phyloP scores from a whole-genome alignment of 1,284 basidiomycete species.

The Schizophyllum commune region DNA sequence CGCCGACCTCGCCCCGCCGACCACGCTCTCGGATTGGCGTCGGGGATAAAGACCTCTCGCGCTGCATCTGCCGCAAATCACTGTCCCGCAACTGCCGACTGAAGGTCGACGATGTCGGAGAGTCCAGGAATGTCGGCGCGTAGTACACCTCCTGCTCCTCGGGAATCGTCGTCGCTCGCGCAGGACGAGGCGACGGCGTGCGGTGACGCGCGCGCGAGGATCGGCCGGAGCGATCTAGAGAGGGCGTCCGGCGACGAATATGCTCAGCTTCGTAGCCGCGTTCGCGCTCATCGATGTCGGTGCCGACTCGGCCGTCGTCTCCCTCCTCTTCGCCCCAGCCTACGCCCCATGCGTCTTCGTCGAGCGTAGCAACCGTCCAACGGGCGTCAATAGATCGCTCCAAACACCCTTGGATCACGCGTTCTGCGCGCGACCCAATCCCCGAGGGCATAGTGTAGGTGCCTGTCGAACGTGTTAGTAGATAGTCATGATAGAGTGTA shows the following conservation, averaged over 20 bases:
- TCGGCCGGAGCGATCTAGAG: neutral
- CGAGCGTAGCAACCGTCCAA: constrained; percentile 72
- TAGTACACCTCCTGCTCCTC: neutral
- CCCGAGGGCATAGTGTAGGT: constrained; percentile 48
- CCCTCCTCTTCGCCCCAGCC: constrained; percentile 47
- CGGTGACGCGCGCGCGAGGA: neutral
- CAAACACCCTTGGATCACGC: constrained; percentile 70
- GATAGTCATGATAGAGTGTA: neutral
- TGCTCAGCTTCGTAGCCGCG: neutral
- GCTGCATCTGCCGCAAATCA: no score
- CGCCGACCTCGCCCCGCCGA: neutral
- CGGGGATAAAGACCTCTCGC: neutral
- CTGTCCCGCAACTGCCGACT: neutral
- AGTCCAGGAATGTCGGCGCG: neutral
- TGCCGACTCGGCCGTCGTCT: neutral
- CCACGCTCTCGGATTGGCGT: neutral
- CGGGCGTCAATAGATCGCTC: constrained; percentile 49
- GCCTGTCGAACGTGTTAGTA: constrained; percentile 31
- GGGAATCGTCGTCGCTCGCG: neutral
- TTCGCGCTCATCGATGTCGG: neutral
- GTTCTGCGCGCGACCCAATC: constrained; percentile 63
- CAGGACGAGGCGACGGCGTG: neutral
- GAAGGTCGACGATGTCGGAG: neutral
- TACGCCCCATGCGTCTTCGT: constrained; percentile 72
- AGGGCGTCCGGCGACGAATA: neutral